A percentile compares a stretch with the other conserved stretches of the same genome.
These are phyloP conservation scores for Podospora tetraspora DNA, from an alignment of 495 filamentous ascomycete species.

Conservation along the genomic window DNA sequence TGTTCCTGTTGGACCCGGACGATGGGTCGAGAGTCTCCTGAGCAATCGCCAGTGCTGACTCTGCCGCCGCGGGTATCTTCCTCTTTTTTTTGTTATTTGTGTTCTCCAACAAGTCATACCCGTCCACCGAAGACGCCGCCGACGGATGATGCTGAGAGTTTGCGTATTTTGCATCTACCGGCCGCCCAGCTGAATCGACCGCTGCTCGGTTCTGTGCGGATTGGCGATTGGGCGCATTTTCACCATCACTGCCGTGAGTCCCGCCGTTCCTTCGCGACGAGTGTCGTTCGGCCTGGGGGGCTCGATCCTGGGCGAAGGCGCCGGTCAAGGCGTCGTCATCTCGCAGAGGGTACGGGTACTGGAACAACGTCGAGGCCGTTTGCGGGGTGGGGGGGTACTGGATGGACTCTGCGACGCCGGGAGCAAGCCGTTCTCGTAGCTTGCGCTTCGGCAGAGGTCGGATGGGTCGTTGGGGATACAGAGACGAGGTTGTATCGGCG, in stretches of 20 bases:
- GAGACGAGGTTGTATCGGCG: conserved; percentile 66
- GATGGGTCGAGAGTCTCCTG: conserved; percentile 49
- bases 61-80: conserved; percentile 88
- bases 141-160: conserved; percentile 45
- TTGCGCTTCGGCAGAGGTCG: conserved; percentile 85
- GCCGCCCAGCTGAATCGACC: conserved; percentile 24
- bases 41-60: conserved; percentile 46
- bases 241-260: conserved; percentile 37
- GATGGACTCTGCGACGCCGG: conserved; percentile 76
- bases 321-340: conserved; percentile 30
- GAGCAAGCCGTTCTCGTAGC: conserved; percentile 76
- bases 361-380: conserved; percentile 65
- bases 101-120: conserved; percentile 96
- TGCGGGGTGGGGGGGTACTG: conserved; percentile 69
- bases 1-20: conserved; percentile 19
- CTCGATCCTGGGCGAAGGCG: conserved; percentile 18
- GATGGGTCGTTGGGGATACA: conserved; percentile 86
- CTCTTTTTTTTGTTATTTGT: conserved; percentile 99
- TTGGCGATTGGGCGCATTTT: conserved; percentile 10
- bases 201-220: conserved; percentile 21
- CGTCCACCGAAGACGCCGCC: conserved; percentile 61
- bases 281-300: conserved; percentile 25
- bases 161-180: conserved; percentile 34
- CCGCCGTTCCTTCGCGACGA: conserved; percentile 29
- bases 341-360: conserved; percentile 56